These are phyloP conservation scores for Pseudocercospora eumusae DNA, from an alignment of 2,329 filamentous ascomycete species.

Conservation along the genomic window DNA sequence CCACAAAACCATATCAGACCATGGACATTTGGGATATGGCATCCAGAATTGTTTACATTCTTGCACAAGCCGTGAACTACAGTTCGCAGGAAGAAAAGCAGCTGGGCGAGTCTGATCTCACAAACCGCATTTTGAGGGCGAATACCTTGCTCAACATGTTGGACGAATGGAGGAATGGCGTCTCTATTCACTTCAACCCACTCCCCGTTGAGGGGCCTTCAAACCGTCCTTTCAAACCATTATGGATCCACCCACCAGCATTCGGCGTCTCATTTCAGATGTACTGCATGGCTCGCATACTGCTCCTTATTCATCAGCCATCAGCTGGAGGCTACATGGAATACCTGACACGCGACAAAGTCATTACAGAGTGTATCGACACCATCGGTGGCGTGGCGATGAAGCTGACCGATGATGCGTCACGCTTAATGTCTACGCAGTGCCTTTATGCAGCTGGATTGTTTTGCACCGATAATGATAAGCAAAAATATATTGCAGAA, in stretches of 20 bases:
- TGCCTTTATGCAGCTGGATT: constrained; percentile 48
- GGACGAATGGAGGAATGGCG: constrained; percentile 52
- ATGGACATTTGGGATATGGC: constrained; percentile 59
- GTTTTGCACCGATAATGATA: constrained; percentile 44
- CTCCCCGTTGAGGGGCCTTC: constrained; percentile 45
- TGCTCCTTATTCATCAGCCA: constrained; percentile 57
- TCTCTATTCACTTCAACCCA: constrained; percentile 50
- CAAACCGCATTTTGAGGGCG: constrained; percentile 44
- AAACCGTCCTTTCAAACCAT: constrained; percentile 49
- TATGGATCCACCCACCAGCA: constrained; percentile 55
- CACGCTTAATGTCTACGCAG: constrained; percentile 49
- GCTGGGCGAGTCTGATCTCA: constrained; percentile 45
- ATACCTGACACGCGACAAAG: constrained; percentile 48
- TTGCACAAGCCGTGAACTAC: constrained; percentile 61
- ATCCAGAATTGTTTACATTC: constrained; percentile 55
- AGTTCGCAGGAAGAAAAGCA: constrained; percentile 55
- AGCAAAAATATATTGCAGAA: constrained; percentile 43
- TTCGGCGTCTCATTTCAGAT: constrained; percentile 53
- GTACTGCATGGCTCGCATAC: constrained; percentile 55
- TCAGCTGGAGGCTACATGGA: constrained; percentile 53
- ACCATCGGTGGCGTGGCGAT: constrained; percentile 55
- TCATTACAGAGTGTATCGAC: constrained; percentile 52
- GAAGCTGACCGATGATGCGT: constrained; percentile 46
- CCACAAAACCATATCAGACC: constrained; percentile 51
- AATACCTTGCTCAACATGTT: constrained; percentile 52